Conservation (phyloP, 1,284 basidiomycete genomes). For the Schizopora paradoxa region DNA sequence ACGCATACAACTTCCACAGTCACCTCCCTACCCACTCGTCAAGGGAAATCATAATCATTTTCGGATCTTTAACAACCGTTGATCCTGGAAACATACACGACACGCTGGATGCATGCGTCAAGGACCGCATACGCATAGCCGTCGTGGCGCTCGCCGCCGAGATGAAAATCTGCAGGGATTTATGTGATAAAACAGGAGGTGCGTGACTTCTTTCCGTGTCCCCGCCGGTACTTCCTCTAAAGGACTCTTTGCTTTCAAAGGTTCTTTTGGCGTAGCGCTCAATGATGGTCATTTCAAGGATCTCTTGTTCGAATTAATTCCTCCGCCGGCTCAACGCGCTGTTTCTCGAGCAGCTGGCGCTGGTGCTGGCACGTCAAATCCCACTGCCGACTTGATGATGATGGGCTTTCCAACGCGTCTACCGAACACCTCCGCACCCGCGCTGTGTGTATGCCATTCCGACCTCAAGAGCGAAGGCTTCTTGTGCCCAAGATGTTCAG, state of each 20-base stretch:
- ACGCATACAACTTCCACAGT: slow-evolving; percentile 34
- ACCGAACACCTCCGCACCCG: slow-evolving; percentile 76
- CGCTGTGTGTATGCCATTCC: slow-evolving; percentile 91
- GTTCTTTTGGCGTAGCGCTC: slow-evolving; percentile 90
- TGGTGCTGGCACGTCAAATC: slow-evolving; percentile 41
- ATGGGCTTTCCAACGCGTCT: slow-evolving; percentile 97
- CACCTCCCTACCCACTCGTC: slow-evolving; percentile 95
- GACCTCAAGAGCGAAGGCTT: slow-evolving; percentile 88
- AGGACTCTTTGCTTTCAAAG: slow-evolving; percentile 36
- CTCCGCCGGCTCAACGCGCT: slow-evolving; percentile 82
- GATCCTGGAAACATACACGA: slow-evolving; percentile 97
- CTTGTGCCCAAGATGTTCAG: slow-evolving; percentile 88
- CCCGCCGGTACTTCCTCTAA: too few species aligned
- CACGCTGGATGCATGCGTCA: slow-evolving; percentile 77
- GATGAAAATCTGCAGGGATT: slow-evolving; percentile 93
- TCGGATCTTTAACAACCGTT: slow-evolving; percentile 92
- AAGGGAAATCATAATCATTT: slow-evolving; percentile 89
- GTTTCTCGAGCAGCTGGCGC: slow-evolving; percentile 45
- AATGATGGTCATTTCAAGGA: slow-evolving; percentile 98
- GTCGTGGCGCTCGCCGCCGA: slow-evolving; percentile 93
- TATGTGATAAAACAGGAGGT: slow-evolving; percentile 88
- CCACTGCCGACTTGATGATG: slow-evolving; percentile 89
- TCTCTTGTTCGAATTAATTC: slow-evolving; percentile 91
- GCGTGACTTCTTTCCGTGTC: slow-evolving; percentile 27
- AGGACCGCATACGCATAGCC: slow-evolving; percentile 83